phyloP scores from a whole-genome alignment of 1,139 yeast species.

The Diutina rugosa region DNA sequence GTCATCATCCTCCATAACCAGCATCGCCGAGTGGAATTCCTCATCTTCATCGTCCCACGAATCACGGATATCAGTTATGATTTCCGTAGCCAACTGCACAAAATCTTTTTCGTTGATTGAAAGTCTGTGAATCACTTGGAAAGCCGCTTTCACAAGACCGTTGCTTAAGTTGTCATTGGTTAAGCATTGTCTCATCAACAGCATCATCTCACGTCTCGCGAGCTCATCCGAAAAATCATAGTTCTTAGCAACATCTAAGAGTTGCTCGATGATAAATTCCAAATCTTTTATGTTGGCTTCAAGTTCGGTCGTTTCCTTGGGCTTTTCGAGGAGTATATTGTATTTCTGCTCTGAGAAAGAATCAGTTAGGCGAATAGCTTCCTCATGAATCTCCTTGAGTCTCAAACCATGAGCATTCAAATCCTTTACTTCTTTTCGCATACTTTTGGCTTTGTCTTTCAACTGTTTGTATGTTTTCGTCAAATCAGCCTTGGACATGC shows the following conservation, averaged over 20 bases:
- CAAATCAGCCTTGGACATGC: background rate
- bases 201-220: slow-evolving; percentile 75
- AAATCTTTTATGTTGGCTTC: slow-evolving; percentile 31
- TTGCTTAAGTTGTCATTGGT: slow-evolving; percentile 43
- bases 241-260: slow-evolving; percentile 51
- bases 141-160: slow-evolving; percentile 39
- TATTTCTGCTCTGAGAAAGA: background rate
- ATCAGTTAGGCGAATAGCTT: background rate
- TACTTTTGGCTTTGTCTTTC: background rate
- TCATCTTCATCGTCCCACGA: slow-evolving; percentile 14
- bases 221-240: slow-evolving; percentile 87
- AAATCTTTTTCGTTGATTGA: slow-evolving; percentile 78
- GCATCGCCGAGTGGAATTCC: slow-evolving; percentile 3
- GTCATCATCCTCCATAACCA: slow-evolving; percentile 3
- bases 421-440: background rate
- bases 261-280: slow-evolving; percentile 67
- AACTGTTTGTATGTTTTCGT: background rate
- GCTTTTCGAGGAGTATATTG: background rate
- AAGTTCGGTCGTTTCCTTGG: background rate
- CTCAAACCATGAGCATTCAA: background rate
- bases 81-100: slow-evolving; percentile 73
- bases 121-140: slow-evolving; percentile 54
- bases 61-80: slow-evolving; percentile 75
- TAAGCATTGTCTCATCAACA: slow-evolving; percentile 51
- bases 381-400: background rate